These are phyloP conservation scores for Populus deltoides DNA, from an alignment of 345 rosid genomes.

Conservation along the genomic window DNA sequence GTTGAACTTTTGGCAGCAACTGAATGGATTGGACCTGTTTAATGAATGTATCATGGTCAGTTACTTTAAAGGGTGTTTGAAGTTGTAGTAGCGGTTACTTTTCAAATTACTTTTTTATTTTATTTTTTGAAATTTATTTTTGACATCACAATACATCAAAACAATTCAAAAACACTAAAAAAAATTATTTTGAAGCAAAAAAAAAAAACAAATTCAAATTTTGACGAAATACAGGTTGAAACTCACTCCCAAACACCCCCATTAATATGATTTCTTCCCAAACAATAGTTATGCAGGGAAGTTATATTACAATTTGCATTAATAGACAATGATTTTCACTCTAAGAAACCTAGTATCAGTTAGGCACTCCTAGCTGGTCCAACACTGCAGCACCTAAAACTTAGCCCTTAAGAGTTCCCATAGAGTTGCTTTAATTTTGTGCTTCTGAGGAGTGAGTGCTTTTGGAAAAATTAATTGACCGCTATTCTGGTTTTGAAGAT, in stretches of 20 bases:
- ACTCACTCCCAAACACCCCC: too few relatives aligned
- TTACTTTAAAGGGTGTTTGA: background rate
- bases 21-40: constrained; percentile 62
- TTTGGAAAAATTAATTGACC: background rate
- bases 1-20: constrained; percentile 67
- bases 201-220: too few relatives aligned
- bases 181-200: too few relatives aligned
- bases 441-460: background rate
- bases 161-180: too few relatives aligned
- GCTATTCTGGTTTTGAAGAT: background rate
- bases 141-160: too few relatives aligned
- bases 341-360: background rate
- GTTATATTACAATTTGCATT: background rate
- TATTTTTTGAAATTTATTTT: too few relatives aligned
- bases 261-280: background rate
- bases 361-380: background rate
- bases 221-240: too few relatives aligned
- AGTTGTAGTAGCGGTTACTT: too few relatives aligned
- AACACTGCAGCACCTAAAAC: background rate
- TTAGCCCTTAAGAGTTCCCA: background rate
- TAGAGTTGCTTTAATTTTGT: background rate
- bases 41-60: constrained; percentile 19
- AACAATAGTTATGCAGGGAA: background rate
- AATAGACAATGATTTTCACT: background rate
- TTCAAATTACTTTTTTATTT: too few relatives aligned